A percentile compares a stretch with the other conserved stretches of the same genome.
These are phyloP conservation scores for Pseudotsuga menziesii DNA, from an alignment of 75 land plant genomes.

Conservation along the genomic window DNA sequence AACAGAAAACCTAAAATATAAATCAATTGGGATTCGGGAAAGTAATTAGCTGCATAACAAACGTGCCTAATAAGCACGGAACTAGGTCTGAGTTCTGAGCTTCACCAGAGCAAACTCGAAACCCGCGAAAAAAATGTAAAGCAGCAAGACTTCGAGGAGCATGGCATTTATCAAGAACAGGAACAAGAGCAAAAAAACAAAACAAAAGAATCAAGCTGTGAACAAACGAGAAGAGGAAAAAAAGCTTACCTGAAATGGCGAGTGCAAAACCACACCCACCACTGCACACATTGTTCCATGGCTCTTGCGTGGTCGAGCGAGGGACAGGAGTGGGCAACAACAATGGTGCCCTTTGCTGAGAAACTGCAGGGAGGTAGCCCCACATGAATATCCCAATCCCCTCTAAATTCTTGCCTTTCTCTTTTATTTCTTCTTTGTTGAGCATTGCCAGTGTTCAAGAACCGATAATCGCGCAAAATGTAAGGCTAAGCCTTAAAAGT, in stretches of 20 bases:
- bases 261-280: constrained; percentile 98
- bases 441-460: neutral
- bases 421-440: constrained; percentile 17
- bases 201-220: no score
- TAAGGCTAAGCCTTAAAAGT: neutral
- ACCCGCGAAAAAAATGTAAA: no score
- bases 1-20: no score
- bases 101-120: no score
- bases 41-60: no score
- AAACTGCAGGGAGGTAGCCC: constrained; percentile 94
- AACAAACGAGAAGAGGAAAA: no score
- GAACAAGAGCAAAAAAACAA: no score
- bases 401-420: constrained; percentile 16
- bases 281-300: constrained; percentile 79
- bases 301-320: constrained; percentile 11
- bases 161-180: no score
- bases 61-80: no score
- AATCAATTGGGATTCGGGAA: no score
- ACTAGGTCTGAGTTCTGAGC: no score
- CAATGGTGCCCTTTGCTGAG: constrained; percentile 77
- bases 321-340: constrained; percentile 66
- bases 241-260: constrained; percentile 76
- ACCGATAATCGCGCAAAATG: neutral
- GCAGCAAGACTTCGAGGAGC: no score
- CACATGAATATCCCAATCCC: constrained; percentile 65